Base-by-base conservation (phyloP, 352 stramenopile genomes). In the Phytophthora colocasiae region DNA sequence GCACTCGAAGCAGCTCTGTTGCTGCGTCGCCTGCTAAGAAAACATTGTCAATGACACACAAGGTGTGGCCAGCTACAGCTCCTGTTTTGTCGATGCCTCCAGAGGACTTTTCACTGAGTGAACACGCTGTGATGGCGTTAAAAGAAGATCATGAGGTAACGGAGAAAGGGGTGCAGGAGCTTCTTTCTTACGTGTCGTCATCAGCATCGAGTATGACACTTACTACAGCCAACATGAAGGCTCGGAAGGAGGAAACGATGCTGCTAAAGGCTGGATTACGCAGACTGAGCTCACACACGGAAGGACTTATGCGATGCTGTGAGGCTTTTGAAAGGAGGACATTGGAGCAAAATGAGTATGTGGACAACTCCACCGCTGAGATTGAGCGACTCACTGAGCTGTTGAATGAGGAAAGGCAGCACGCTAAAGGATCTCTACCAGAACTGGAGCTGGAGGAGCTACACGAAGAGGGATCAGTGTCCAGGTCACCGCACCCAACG, bases 81-180 rank as follows among this genome's bases (percentile, higher is more conserved):
- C 58, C 71, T 1, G 58, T 55, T 24, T 47, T 78, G 40, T 12
- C 50, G 15, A 70, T 75, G 31, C 64, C 73, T 11, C 69, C 68
- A n/a, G 66, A 74, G 31, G 73, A 87, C n/a, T 85, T 87, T 54
- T 75, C 65, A 26, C 38, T 86, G 34, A 78, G 75, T 38, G 58
- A 79, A 24, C 60, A 73, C 31, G 73, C 66, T 4, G 62, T 92
- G 6, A 69, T 82, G 50, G 78, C 82, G n/a, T 64, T 92, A 29
- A 90, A 87, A 63, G 73, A 83, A n/a, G 82, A 90, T 24, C 85
- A 93, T 51, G 71, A 78, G 6, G 58, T 89, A 39, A 77, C 85
- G 0, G 85, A 89, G 34, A 77, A 84, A 54, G 85, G 77, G 0
- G 82, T 91, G 3, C 73, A 85, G 38, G 75, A 91, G 40, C 54